A percentile compares a stretch with the other conserved stretches of the same genome.
These are phyloP conservation scores for Amanita jacksonii DNA, from an alignment of 768 basidiomycete genomes.

Conservation along the genomic window DNA sequence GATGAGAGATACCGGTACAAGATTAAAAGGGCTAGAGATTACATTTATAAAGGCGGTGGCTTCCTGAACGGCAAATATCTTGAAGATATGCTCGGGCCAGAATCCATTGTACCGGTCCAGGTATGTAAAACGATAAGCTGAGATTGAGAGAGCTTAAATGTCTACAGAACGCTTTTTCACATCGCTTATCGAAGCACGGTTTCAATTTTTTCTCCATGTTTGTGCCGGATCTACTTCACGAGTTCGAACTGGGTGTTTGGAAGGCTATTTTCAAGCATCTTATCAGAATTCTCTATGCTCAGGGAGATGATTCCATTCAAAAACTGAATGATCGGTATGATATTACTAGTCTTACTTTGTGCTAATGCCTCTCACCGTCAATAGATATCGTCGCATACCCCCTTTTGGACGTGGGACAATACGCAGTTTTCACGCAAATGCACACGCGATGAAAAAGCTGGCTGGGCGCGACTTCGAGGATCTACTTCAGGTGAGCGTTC, in stretches of 20 bases:
- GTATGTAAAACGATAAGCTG: slow-evolving; percentile 13
- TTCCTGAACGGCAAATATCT: slow-evolving; percentile 15
- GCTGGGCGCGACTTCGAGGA: slow-evolving; percentile 31
- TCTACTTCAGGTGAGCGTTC: slow-evolving; percentile 26
- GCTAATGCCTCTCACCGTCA: background rate
- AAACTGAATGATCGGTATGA: slow-evolving; percentile 16
- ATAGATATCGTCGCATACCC: slow-evolving; percentile 19
- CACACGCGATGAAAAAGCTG: slow-evolving; percentile 24
- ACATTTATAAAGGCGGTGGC: slow-evolving; percentile 15
- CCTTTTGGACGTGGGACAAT: slow-evolving; percentile 26
- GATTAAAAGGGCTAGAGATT: slow-evolving; percentile 13
- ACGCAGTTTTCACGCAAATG: slow-evolving; percentile 23
- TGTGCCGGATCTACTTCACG: slow-evolving; percentile 13
- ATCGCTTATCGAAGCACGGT: slow-evolving; percentile 8
- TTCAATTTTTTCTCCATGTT: slow-evolving; percentile 23
- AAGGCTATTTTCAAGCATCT: slow-evolving; percentile 28
- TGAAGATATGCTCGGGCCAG: slow-evolving; percentile 12
- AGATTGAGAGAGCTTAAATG: slow-evolving; percentile 17
- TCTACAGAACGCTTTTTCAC: slow-evolving; percentile 18
- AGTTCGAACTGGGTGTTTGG: slow-evolving; percentile 14
- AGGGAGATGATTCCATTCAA: slow-evolving; percentile 12
- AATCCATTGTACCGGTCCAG: slow-evolving; percentile 18
- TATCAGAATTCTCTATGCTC: slow-evolving; percentile 19
- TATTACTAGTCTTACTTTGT: no score
- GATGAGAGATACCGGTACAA: background rate